Evolutionary conservation across 805 yeast species (phyloP).

Genomic region (Saccharomycopsis lassenensis): DNA sequence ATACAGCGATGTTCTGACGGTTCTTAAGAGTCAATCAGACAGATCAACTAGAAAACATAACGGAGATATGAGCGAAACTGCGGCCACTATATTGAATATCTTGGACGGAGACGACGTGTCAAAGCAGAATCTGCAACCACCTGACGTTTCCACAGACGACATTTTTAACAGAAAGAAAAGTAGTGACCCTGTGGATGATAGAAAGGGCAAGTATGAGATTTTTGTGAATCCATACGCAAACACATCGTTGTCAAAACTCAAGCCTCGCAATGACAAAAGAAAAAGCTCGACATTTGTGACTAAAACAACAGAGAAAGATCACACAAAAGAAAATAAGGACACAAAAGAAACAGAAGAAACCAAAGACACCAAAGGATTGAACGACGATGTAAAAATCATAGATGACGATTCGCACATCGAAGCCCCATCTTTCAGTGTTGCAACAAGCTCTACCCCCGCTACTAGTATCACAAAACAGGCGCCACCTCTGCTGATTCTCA

Average conservation of each 20-base stretch:
- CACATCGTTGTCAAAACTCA: slow-evolving; percentile 7
- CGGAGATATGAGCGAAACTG: slow-evolving; percentile 11
- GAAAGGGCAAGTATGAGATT: slow-evolving; percentile 9
- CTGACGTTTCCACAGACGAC: too few relatives aligned
- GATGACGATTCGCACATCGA: slow-evolving; percentile 4
- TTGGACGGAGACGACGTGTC: slow-evolving; percentile 3
- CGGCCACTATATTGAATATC: slow-evolving; percentile 10
- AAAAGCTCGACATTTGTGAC: neutral
- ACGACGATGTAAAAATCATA: slow-evolving; percentile 2
- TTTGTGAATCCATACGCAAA: slow-evolving; percentile 14
- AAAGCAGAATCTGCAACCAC: too few relatives aligned
- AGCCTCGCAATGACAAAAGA: neutral
- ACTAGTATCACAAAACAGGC: neutral
- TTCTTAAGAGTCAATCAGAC: too few relatives aligned
- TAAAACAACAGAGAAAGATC: too few relatives aligned
- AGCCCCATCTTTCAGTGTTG: neutral
- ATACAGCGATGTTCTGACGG: too few relatives aligned
- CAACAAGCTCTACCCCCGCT: slow-evolving; percentile 8
- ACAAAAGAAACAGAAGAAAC: neutral
- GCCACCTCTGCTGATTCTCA: slow-evolving; percentile 1
- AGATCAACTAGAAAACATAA: too few relatives aligned
- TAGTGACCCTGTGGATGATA: neutral
- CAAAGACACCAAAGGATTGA: slow-evolving; percentile 2
- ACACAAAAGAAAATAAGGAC: neutral
- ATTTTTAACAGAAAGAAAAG: too few relatives aligned